These are phyloP conservation scores for Talaromyces proteolyticus DNA, from an alignment of 495 filamentous ascomycete genomes.

Conservation along the genomic window DNA sequence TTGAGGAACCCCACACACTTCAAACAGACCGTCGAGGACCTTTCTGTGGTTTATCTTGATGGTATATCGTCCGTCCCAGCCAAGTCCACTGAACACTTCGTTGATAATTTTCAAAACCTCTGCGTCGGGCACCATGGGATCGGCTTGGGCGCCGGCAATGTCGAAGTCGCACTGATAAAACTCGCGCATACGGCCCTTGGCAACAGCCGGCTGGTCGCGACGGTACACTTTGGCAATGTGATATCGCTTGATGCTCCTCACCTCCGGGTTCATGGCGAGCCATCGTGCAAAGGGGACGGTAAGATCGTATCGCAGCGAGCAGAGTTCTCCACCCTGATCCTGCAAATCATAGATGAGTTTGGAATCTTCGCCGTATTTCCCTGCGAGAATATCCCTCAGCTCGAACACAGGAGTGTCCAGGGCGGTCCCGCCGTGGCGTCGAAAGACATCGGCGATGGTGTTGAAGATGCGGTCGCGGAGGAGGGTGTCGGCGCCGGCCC, in stretches of 20 bases:
- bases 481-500: constrained; percentile 23
- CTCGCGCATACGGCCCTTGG: constrained; percentile 88
- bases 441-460: constrained; percentile 79
- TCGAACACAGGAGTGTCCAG: constrained; percentile 85
- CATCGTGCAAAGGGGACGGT: constrained; percentile 88
- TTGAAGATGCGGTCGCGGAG: constrained; percentile 78
- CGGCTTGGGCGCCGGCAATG: constrained; percentile 75
- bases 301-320: constrained; percentile 82
- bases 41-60: constrained; percentile 97
- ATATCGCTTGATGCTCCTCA: constrained; percentile 77
- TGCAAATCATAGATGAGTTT: constrained; percentile 87
- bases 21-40: constrained; percentile 88
- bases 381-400: constrained; percentile 70
- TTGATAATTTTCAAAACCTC: constrained; percentile 79
- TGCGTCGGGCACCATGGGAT: constrained; percentile 95
- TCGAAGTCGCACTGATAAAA: constrained; percentile 99
- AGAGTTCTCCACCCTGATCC: constrained; percentile 81
- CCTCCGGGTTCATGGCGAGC: constrained; percentile 74
- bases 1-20: constrained; percentile 79
- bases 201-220: constrained; percentile 75
- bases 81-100: constrained; percentile 79
- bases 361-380: constrained; percentile 89
- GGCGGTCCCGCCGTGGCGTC: constrained; percentile 79
- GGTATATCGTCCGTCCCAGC: constrained; percentile 64
- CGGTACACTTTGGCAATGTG: constrained; percentile 88